Percentiles rank a stretch among this genome's conserved stretches.
Evolutionary conservation across 2,329 filamentous ascomycete species (phyloP).

Genomic region (Colletotrichum sidae): DNA sequence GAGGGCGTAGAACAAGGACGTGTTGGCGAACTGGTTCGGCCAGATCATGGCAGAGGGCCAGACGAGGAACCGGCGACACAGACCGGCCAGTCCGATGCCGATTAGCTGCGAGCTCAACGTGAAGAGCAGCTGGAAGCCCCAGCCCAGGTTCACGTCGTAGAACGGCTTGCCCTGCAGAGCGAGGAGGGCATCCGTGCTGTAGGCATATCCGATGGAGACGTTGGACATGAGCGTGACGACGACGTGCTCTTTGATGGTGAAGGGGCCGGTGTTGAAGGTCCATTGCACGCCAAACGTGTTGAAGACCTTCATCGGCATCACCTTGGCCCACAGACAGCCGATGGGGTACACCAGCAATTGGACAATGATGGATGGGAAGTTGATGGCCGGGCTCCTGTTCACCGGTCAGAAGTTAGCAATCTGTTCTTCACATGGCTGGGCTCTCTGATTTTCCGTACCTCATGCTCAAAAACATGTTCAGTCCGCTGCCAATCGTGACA

Average conservation of each 20-base stretch:
- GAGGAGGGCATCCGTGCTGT: conserved; percentile 53
- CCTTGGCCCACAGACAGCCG: conserved; percentile 56
- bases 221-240: conserved; percentile 62
- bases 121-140: conserved; percentile 68
- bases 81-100: conserved; percentile 70
- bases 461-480: conserved; percentile 35
- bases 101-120: conserved; percentile 69
- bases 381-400: conserved; percentile 41
- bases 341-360: conserved; percentile 56
- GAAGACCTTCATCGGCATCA: conserved; percentile 54
- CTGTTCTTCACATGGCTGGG: no score
- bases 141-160: conserved; percentile 61
- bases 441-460: conserved; percentile 1
- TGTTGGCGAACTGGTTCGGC: conserved; percentile 63
- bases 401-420: conserved; percentile 32
- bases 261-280: conserved; percentile 53
- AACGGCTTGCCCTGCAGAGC: conserved; percentile 55
- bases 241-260: conserved; percentile 61
- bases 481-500: conserved; percentile 55
- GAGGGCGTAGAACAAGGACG: conserved; percentile 58
- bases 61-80: conserved; percentile 67
- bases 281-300: conserved; percentile 50
- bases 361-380: conserved; percentile 50
- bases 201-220: conserved; percentile 61
- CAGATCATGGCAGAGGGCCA: conserved; percentile 72